A percentile compares a stretch with the other conserved stretches of the same genome.
Conservation (phyloP, 2,329 filamentous ascomycete genomes). For the Chlorencoelia australis region DNA sequence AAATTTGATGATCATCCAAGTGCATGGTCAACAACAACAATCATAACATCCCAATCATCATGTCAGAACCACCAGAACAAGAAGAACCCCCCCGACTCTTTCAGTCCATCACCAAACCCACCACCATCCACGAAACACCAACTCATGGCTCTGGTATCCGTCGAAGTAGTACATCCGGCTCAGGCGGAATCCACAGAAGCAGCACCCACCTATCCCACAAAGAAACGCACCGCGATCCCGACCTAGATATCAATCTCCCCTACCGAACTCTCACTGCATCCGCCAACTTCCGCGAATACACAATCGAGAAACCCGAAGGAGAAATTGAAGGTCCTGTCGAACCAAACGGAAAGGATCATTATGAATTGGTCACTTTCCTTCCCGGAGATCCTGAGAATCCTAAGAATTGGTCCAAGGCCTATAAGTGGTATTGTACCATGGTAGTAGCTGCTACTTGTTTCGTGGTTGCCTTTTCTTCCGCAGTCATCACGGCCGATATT, state of each 20-base stretch:
- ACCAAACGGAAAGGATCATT: constrained; percentile 26
- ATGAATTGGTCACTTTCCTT: constrained; percentile 61
- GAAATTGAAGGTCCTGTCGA: constrained; percentile 36
- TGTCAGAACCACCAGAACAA: too few species aligned
- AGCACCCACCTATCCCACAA: constrained; percentile 17
- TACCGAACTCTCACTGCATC: constrained; percentile 50
- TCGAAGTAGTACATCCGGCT: too few species aligned
- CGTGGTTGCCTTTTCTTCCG: constrained; percentile 52
- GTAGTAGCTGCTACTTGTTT: constrained; percentile 69
- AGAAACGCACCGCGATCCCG: constrained; percentile 20
- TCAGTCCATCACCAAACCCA: too few species aligned
- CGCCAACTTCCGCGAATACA: constrained; percentile 59
- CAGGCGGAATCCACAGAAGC: constrained; percentile 8
- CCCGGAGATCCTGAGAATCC: constrained; percentile 67
- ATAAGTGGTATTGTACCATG: constrained; percentile 81
- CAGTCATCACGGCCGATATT: constrained; percentile 71
- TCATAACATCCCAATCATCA: too few species aligned
- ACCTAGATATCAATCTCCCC: constrained; percentile 46
- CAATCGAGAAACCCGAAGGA: constrained; percentile 49
- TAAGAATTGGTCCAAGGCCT: constrained; percentile 73
- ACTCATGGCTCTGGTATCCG: too few species aligned
- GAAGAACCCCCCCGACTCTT: too few species aligned
- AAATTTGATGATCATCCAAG: too few species aligned
- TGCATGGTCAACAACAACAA: too few species aligned
- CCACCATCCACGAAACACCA: too few species aligned